Percentiles rank a stretch among this genome's conserved stretches.
phyloP scores from a whole-genome alignment of 345 rosid genomes.

The Melaleuca alternifolia region DNA sequence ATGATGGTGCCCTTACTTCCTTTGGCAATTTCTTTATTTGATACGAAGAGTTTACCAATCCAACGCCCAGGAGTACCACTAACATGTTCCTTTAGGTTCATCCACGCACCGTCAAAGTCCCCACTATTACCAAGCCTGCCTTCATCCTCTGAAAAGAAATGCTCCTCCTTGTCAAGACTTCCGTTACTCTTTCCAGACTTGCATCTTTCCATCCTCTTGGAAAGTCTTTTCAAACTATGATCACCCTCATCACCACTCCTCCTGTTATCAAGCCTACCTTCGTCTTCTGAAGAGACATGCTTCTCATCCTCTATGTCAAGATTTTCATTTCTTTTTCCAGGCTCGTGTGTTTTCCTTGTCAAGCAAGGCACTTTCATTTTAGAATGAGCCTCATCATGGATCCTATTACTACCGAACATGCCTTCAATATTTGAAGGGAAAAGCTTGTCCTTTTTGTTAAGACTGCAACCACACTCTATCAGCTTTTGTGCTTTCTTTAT shows the following conservation, averaged over 20 bases:
- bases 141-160: constrained; percentile 12
- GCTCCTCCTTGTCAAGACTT: constrained; percentile 17
- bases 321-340: too few species aligned
- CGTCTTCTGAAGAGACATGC: too few species aligned
- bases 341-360: too few species aligned
- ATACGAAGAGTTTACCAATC: constrained; percentile 62
- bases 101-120: constrained; percentile 18
- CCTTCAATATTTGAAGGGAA: too few species aligned
- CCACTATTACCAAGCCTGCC: constrained; percentile 15
- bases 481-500: too few species aligned
- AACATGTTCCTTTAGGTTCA: constrained; percentile 8
- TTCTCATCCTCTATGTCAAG: too few species aligned
- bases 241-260: not conserved
- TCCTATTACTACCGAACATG: too few species aligned
- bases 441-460: too few species aligned
- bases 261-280: not conserved
- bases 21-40: constrained; percentile 69
- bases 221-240: not conserved
- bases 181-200: not conserved
- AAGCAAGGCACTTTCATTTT: too few species aligned
- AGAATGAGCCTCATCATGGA: too few species aligned
- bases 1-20: constrained; percentile 88
- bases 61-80: constrained; percentile 40
- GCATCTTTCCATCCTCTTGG: not conserved
- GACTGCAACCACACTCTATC: too few species aligned